Conservation (phyloP, 2,329 filamentous ascomycete species). For the Penicillium sp. region DNA sequence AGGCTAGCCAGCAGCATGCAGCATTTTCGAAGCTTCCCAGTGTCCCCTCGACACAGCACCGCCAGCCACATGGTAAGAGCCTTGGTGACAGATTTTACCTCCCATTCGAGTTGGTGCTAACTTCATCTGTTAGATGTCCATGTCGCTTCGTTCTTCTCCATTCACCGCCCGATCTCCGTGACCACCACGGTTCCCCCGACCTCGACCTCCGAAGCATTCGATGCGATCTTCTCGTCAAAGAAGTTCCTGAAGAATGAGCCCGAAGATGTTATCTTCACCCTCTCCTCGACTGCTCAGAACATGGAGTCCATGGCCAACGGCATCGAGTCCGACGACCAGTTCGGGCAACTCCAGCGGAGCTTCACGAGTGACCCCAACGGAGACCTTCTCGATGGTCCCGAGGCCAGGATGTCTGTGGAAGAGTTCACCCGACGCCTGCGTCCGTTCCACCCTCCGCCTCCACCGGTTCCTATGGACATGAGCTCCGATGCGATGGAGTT, state of each 20-base stretch:
- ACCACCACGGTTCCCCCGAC: conserved; percentile 71
- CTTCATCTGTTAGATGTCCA: conserved; percentile 62
- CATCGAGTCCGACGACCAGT: conserved; percentile 33
- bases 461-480: conserved; percentile 56
- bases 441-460: conserved; percentile 80
- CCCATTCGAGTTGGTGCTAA: neutral
- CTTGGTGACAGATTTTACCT: neutral
- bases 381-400: conserved; percentile 50
- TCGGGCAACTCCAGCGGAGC: conserved; percentile 29
- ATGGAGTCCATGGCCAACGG: conserved; percentile 39
- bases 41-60: conserved; percentile 47
- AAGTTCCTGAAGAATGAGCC: conserved; percentile 40
- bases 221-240: conserved; percentile 72
- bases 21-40: conserved; percentile 44
- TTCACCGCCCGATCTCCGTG: conserved; percentile 89
- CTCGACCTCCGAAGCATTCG: conserved; percentile 69
- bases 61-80: conserved; percentile 45
- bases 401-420: conserved; percentile 62
- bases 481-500: conserved; percentile 33
- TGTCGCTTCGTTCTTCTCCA: conserved; percentile 89
- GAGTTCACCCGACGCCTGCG: conserved; percentile 64
- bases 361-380: conserved; percentile 29
- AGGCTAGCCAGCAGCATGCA: conserved; percentile 36
- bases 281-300: conserved; percentile 47
- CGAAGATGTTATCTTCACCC: conserved; percentile 61